phyloP scores from a whole-genome alignment of 177 flowering plant genomes.

The Vitis hybrid region DNA sequence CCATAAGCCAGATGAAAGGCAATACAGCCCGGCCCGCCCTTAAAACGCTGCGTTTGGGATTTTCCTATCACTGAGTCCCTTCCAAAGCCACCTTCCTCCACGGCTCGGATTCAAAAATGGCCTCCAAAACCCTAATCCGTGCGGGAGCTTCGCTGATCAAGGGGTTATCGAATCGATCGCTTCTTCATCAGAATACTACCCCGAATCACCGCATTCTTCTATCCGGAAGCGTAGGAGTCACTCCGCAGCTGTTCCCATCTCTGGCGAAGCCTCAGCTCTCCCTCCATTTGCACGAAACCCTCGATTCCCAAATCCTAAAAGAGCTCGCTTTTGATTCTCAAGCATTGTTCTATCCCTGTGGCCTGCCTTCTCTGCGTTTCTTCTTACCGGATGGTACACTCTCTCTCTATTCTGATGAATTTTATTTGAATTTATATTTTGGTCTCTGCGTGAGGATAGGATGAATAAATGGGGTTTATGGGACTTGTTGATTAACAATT shows the following conservation, averaged over 20 bases:
- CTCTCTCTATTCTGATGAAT: slow-evolving; percentile 11
- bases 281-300: slow-evolving; percentile 24
- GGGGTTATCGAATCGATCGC: slow-evolving; percentile 22
- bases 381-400: slow-evolving; percentile 67
- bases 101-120: slow-evolving; percentile 22
- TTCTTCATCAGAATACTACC: slow-evolving; percentile 10
- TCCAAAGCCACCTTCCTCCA: not conserved
- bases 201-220: slow-evolving; percentile 3
- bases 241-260: slow-evolving; percentile 42
- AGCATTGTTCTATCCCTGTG: slow-evolving; percentile 47
- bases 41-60: too few species aligned
- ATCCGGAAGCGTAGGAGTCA: slow-evolving; percentile 12
- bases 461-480: too few species aligned
- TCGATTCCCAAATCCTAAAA: slow-evolving; percentile 14
- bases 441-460: not conserved
- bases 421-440: not conserved
- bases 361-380: slow-evolving; percentile 60
- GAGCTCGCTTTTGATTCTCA: slow-evolving; percentile 13
- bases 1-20: too few species aligned
- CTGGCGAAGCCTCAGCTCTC: slow-evolving; percentile 30
- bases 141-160: slow-evolving; percentile 41
- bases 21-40: too few species aligned
- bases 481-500: too few species aligned
- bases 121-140: slow-evolving; percentile 53
- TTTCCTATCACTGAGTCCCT: too few species aligned